Evolutionary conservation across 1,139 yeast species (phyloP), one percentile per base, ranked within the genome.

Genomic region (Geotrichum citri-aurantii): DNA sequence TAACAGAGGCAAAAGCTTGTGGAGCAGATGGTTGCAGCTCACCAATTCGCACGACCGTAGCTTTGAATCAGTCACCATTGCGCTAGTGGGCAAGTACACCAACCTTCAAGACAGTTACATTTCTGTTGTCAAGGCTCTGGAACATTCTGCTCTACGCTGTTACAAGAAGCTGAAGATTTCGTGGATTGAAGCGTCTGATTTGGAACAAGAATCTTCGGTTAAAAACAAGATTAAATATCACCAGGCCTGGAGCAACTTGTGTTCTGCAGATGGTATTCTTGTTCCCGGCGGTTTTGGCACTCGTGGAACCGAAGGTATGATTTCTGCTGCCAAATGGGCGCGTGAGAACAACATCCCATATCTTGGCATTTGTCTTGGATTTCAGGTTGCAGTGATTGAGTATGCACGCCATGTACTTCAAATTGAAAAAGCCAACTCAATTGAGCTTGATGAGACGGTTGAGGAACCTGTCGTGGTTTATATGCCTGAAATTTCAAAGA

Each of bases 251-350:
- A 95, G 90, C 69, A 79, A 81, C 67, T 85, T 95, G 65, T 90
- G 97, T 73, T 85, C 88, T 69, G 97, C 99, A 23, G 97, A 95
- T 73, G 99, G 99, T 74, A 88, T 95, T 64, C 81, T 95, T 63
- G 97, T 95, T 60, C 99, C 99, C 47, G 99, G 99, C 70, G 99
- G 99, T 1, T 95, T 95, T 71, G 99, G 99, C 63, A 77, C 84
- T 57, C 86, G 99, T 75, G 99, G 99, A 75, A 90, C 91, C 62
- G 98, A 93, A 77, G 99, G 99, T 69, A 95, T 95, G 99, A 79
- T 95, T 73, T 79, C 91, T 37, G 99, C 98, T 62, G 96, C 98
- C 59, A 87, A 88, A 73, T 95, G 96, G 85, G 99, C 99, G 24
- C 86, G 99, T 77, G 96, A 88, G 74, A 91, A 91, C 77, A 81